phyloP scores from a whole-genome alignment of 1,284 basidiomycete species.

The Melampsora abietis-canadensis region DNA sequence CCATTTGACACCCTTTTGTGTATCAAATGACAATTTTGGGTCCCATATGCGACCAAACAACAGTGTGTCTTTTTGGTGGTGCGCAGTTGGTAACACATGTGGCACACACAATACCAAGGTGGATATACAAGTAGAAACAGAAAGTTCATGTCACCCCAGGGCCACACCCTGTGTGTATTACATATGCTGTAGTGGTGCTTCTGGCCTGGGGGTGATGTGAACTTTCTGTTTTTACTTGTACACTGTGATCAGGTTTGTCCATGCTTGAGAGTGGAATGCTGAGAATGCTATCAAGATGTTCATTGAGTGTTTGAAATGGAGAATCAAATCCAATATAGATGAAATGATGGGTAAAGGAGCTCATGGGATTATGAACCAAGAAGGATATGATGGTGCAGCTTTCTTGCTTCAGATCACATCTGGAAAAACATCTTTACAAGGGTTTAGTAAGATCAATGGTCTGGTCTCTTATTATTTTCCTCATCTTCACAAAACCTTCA shows the following conservation, averaged over 20 bases:
- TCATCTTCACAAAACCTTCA: constrained; percentile 9
- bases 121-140: too few species aligned
- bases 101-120: too few species aligned
- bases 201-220: too few species aligned
- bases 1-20: too few species aligned
- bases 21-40: too few species aligned
- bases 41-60: too few species aligned
- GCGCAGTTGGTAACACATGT: too few species aligned
- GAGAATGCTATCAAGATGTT: constrained; percentile 24
- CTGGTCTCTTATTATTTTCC: constrained; percentile 29
- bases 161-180: too few species aligned
- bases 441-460: constrained; percentile 13
- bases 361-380: constrained; percentile 1
- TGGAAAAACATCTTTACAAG: constrained; percentile 32
- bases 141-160: too few species aligned
- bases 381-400: background rate
- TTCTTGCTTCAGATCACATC: constrained; percentile 23
- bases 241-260: constrained; percentile 26
- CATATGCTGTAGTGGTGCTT: too few species aligned
- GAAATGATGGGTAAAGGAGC: constrained; percentile 14
- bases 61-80: too few species aligned
- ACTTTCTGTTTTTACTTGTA: too few species aligned
- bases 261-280: constrained; percentile 23
- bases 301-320: constrained; percentile 35
- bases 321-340: constrained; percentile 31